A percentile compares a stretch with the other conserved stretches of the same genome.
Evolutionary conservation across 2,329 filamentous ascomycete species (phyloP).

Genomic region (Magnaporthiopsis poae): DNA sequence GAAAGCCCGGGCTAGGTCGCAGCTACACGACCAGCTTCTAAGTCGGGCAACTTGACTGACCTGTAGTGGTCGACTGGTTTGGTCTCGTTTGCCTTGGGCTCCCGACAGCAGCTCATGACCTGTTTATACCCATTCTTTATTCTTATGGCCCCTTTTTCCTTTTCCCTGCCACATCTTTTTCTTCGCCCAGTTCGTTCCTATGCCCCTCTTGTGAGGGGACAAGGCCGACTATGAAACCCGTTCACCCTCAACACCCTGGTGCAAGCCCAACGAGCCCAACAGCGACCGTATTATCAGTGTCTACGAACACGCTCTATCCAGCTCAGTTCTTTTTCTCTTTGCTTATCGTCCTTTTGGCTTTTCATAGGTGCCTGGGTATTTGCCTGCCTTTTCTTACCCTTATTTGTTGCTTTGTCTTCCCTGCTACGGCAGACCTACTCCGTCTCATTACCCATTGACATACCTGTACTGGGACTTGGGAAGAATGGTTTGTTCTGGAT

Average conservation of each 20-base stretch:
- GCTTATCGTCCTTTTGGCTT: slow-evolving; percentile 1
- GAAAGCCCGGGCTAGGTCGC: slow-evolving; percentile 29
- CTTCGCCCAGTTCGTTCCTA: too few relatives aligned
- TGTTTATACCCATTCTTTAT: too few relatives aligned
- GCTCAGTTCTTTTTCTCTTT: background rate
- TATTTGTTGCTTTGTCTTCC: background rate
- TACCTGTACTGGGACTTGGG: too few relatives aligned
- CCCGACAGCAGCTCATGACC: background rate
- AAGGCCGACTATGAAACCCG: too few relatives aligned
- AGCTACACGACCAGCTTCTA: slow-evolving; percentile 29
- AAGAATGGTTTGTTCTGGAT: background rate
- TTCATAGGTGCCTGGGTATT: background rate
- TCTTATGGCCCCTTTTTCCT: too few relatives aligned
- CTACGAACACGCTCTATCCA: background rate
- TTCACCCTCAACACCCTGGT: too few relatives aligned
- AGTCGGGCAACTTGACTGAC: background rate
- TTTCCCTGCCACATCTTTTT: too few relatives aligned
- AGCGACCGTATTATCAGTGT: too few relatives aligned
- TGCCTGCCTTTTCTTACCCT: background rate
- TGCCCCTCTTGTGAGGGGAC: too few relatives aligned
- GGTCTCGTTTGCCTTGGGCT: background rate
- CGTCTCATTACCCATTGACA: too few relatives aligned
- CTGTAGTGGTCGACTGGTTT: background rate
- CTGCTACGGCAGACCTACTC: background rate
- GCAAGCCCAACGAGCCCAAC: too few relatives aligned